These are phyloP conservation scores for Geotrichum fermentans DNA, from an alignment of 1,139 yeast genomes.

Conservation along the genomic window DNA sequence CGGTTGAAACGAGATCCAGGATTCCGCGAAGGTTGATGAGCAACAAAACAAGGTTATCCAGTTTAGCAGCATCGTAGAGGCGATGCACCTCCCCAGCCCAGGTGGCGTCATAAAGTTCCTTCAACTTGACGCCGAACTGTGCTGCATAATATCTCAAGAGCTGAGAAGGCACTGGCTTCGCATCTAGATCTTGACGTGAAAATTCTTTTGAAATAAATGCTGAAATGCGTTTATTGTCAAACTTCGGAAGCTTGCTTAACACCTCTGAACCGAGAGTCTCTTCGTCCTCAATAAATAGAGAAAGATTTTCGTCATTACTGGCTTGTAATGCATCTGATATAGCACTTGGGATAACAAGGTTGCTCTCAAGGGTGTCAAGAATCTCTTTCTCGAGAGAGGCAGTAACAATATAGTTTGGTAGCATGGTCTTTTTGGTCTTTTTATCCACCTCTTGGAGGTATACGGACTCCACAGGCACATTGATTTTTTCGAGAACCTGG, in stretches of 20 bases:
- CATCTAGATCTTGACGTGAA: background rate
- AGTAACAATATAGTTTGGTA: conserved; percentile 12
- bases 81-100: background rate
- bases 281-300: background rate
- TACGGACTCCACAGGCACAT: background rate
- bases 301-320: background rate
- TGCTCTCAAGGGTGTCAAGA: background rate
- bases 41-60: conserved; percentile 1
- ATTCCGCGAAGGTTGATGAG: conserved; percentile 5
- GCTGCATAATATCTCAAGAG: conserved; percentile 6
- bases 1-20: background rate
- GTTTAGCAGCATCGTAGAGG: background rate
- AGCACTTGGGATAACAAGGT: conserved; percentile 4
- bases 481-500: background rate
- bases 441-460: conserved; percentile 10
- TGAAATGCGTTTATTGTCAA: conserved; percentile 8
- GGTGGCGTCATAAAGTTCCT: background rate
- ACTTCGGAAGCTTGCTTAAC: conserved; percentile 1
- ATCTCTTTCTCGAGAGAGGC: conserved; percentile 4
- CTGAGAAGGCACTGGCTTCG: conserved; percentile 1
- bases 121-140: background rate
- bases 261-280: conserved; percentile 1
- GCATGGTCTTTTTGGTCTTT: conserved; percentile 4
- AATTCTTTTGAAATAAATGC: conserved; percentile 4
- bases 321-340: background rate